Evolutionary conservation across 1,284 basidiomycete genomes (phyloP).

Genomic region (Leccinum subrobustum): DNA sequence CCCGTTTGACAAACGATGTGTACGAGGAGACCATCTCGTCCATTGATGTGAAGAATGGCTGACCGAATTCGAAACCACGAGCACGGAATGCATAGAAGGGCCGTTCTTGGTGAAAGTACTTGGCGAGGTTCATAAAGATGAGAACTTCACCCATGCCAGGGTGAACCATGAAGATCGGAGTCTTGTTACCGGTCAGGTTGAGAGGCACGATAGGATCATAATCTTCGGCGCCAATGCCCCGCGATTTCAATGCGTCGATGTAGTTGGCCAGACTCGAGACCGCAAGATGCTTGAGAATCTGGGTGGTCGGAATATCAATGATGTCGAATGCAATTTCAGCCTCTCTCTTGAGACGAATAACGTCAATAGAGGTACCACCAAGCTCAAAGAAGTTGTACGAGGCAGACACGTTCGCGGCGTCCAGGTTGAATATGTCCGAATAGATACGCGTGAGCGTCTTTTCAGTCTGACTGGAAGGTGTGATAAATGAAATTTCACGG

Average conservation of each 20-base stretch:
- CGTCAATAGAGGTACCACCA: conserved; percentile 29
- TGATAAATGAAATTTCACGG: conserved; percentile 15
- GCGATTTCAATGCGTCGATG: conserved; percentile 16
- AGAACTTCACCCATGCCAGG: conserved; percentile 44
- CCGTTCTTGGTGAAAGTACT: conserved; percentile 35
- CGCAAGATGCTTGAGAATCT: conserved; percentile 39
- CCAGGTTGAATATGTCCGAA: conserved; percentile 26
- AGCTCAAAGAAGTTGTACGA: conserved; percentile 30
- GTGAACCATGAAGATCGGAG: conserved; percentile 42
- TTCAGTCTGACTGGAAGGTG: conserved; percentile 18
- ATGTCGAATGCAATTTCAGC: conserved; percentile 35
- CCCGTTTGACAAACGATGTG: conserved; percentile 34
- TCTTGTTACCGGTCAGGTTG: conserved; percentile 36
- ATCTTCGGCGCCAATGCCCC: conserved; percentile 8
- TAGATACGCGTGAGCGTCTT: conserved; percentile 21
- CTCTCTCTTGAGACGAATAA: conserved; percentile 32
- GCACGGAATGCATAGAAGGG: conserved; percentile 42
- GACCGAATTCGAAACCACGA: conserved; percentile 39
- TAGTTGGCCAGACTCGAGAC: conserved; percentile 32
- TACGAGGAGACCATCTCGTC: conserved; percentile 42
- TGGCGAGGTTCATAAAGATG: conserved; percentile 42
- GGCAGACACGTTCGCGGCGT: conserved; percentile 18
- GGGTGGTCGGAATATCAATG: conserved; percentile 37
- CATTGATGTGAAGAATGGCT: conserved; percentile 36
- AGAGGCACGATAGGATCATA: conserved; percentile 37